Base-by-base conservation (phyloP, 108 stramenopile genomes). In the Epithemia pelagica region DNA sequence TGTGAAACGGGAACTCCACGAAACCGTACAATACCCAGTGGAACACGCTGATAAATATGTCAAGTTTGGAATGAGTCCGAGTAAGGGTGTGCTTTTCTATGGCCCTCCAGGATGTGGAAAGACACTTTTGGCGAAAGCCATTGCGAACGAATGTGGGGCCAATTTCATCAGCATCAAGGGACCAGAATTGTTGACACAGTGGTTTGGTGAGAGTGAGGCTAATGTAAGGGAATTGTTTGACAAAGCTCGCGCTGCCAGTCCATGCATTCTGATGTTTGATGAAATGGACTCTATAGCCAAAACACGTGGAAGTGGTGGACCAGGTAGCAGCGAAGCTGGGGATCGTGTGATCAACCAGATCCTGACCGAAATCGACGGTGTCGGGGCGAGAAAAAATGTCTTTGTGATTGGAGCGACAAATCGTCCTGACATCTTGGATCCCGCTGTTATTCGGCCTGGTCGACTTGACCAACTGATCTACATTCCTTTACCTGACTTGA, bases 271-370 rank as follows among this genome's bases (percentile, higher is more conserved):
- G n/a, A 97, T 99, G 82, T 98, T 99, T 67, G 99, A 99, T 74
- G 99, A 99, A 72, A 94, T 99, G 69, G 97, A 99, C 75, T 95
- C 96, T 23, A 91, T 99, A 33, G 97, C 96, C 32, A 85, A 84
- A 74, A 88, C 79, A 73, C 89, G 91, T 69, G 88, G 85, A 62
- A 91, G 81, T 80, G 87, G 77, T 61, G 81, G 86, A 25, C 83
- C 81, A 26, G 96, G 95, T 19, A 82, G 95, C 65, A 91, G 86
- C 46, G 97, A 95, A 57, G 96, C 97, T 53, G 92, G 91, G 62
- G 96, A 99, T 71, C 94, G 96, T 64, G 96, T 99, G 53, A 96
- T 98, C 67, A 98, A 97, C 84, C 97, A 99, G 70, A 96, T 99
- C 72, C 74, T 99, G 24, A 95, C 96, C 1, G 98, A 99, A 76